Evolutionary conservation across 1,284 basidiomycete genomes (phyloP).

Genomic region (Kwoniella shivajii): DNA sequence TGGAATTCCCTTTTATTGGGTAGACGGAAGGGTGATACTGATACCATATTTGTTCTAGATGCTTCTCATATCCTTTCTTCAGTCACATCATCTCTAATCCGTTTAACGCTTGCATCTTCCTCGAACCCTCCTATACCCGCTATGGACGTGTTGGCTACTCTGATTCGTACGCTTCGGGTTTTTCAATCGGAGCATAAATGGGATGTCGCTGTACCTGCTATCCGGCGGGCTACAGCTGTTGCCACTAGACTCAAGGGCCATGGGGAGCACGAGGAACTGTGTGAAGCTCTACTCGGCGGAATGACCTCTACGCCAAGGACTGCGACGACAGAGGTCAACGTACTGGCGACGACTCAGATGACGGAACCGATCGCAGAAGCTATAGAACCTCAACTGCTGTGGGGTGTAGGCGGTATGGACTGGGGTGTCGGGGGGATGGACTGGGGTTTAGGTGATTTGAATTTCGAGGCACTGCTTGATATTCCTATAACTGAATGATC

Average conservation of each 20-base stretch:
- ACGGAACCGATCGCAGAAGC: not conserved
- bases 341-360: not conserved
- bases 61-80: conserved; percentile 34
- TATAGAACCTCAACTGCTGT: conserved; percentile 20
- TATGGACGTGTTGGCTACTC: conserved; percentile 14
- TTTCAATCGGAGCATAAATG: conserved; percentile 14
- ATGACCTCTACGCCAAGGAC: conserved; percentile 10
- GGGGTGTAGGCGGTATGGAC: conserved; percentile 17
- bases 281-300: conserved; percentile 13
- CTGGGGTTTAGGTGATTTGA: conserved; percentile 4
- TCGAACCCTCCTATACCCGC: conserved; percentile 9
- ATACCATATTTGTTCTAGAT: conserved; percentile 15
- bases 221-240: conserved; percentile 22
- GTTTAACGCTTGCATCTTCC: conserved; percentile 29
- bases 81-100: conserved; percentile 32
- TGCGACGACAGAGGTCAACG: too few relatives aligned
- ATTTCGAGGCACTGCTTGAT: conserved; percentile 6
- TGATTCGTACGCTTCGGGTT: conserved; percentile 13
- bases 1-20: not conserved
- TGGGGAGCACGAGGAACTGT: conserved; percentile 19
- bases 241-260: conserved; percentile 12
- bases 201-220: conserved; percentile 25
- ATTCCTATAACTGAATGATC: not conserved
- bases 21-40: too few relatives aligned
- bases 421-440: conserved; percentile 6